Evolutionary conservation across 108 stramenopile genomes (phyloP), one percentile per base, ranked within the genome.

Genomic region (Nitzschia sp.): DNA sequence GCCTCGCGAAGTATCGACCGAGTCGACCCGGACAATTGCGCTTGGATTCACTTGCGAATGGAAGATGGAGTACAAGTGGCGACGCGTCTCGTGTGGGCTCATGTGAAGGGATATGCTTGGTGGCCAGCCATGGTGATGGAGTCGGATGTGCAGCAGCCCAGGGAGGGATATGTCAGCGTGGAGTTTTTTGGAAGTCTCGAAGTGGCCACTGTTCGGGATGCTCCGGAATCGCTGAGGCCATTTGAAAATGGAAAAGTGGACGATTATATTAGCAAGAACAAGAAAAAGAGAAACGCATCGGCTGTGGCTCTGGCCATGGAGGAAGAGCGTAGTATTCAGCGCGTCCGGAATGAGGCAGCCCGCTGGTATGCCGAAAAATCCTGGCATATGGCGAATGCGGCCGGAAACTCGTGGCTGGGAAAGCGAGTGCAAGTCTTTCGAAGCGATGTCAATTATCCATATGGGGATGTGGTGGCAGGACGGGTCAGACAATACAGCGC

Each of bases 21-120:
- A 65, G 77, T 75, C 18, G 76, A 77, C 34, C 19, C 32, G 2
- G 61, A 75, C 0, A 75, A 79, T 49, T 63, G 68, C 42, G 64
- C 62, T 13, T 84, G 83, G 83, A 61, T 84, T 31, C 68, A 70
- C 54, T 51, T 83, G 47, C 69, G 82, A 21, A 72, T 78, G 49
- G 74, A 83, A 56, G 77, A 83, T 36, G 78, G 72, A 21, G 65
- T 83, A 0, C 83, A 84, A 55, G 36, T 77, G 64, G 81, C 80
- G n/a, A 77, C 72, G 9, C 59, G 73, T 3, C 38, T 88, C 15
- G 84, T 88, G 13, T 88, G 87, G 87, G 82, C 83, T 3, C 84
- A 84, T 46, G 87, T 88, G 27, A 85, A 85, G 71, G 87, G 87
- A 18, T 88, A 83, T 61, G 84, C 87, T 6, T 88, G 87, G 87